Conservation (phyloP, 2,329 filamentous ascomycete genomes). For the Fusarium sterilihyphosum region DNA sequence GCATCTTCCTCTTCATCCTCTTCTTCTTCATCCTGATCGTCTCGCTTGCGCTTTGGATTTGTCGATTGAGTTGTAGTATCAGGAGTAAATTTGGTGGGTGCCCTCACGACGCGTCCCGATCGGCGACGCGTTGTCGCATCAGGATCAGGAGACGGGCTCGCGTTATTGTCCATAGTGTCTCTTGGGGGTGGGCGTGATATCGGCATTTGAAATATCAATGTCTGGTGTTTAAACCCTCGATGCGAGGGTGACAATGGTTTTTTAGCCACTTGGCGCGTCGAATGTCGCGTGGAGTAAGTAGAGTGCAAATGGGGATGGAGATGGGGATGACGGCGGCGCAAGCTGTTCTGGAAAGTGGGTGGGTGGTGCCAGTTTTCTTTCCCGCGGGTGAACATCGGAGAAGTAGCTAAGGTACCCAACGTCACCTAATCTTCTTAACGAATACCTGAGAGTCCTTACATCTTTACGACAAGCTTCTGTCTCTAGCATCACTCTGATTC, state of each 20-base stretch:
- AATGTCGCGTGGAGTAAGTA: slow-evolving; percentile 40
- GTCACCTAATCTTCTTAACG: not conserved
- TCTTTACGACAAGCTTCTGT: not conserved
- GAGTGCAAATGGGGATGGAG: slow-evolving; percentile 14
- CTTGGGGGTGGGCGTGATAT: slow-evolving; percentile 33
- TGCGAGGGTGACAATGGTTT: slow-evolving; percentile 44
- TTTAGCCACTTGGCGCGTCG: slow-evolving; percentile 45
- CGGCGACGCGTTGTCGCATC: slow-evolving; percentile 68
- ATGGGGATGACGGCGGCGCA: slow-evolving; percentile 37
- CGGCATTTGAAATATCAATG: slow-evolving; percentile 32
- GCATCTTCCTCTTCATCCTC: slow-evolving; percentile 48
- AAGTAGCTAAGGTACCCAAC: not conserved
- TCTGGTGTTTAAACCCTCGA: slow-evolving; percentile 39
- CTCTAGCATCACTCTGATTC: not conserved
- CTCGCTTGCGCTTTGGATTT: slow-evolving; percentile 68
- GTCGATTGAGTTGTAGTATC: slow-evolving; percentile 54
- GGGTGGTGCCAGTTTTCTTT: slow-evolving; percentile 21
- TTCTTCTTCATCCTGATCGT: slow-evolving; percentile 56
- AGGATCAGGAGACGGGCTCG: slow-evolving; percentile 62
- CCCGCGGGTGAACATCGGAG: slow-evolving; percentile 41
- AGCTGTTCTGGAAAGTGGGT: slow-evolving; percentile 43
- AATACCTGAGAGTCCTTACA: not conserved
- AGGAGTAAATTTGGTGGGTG: slow-evolving; percentile 68
- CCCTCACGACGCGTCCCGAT: slow-evolving; percentile 73
- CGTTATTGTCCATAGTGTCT: slow-evolving; percentile 64